Evolutionary conservation across 352 stramenopile species (phyloP).

Genomic region (Phytophthora sojae): DNA sequence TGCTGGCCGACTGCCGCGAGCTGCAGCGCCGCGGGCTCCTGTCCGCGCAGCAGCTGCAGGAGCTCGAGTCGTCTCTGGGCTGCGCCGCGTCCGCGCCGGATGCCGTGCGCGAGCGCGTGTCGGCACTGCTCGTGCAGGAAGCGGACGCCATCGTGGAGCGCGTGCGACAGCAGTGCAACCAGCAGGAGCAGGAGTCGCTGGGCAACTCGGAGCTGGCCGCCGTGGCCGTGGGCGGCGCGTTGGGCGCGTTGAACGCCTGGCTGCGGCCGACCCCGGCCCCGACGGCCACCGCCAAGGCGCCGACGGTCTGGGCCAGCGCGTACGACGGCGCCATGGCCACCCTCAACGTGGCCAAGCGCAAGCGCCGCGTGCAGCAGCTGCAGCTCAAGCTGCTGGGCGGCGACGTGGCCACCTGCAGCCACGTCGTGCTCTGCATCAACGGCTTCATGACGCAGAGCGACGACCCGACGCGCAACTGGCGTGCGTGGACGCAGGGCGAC

Average conservation of each 20-base stretch:
- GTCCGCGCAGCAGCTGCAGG: conserved; percentile 35
- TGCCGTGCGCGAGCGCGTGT: conserved; percentile 18
- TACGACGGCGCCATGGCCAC: conserved; percentile 79
- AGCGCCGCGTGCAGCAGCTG: conserved; percentile 73
- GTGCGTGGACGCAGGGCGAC: conserved; percentile 48
- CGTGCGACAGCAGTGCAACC: conserved; percentile 61
- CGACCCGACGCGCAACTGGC: conserved; percentile 74
- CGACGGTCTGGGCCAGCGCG: conserved; percentile 72
- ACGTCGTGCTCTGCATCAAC: conserved; percentile 85
- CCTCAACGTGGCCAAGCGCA: conserved; percentile 73
- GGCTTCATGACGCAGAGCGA: conserved; percentile 88
- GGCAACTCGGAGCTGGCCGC: conserved; percentile 68
- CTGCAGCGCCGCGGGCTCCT: conserved; percentile 48
- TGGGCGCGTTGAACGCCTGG: conserved; percentile 80
- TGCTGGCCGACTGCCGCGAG: conserved; percentile 48
- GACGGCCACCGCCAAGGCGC: conserved; percentile 3
- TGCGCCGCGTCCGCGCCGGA: conserved; percentile 5
- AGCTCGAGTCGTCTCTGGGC: conserved; percentile 34
- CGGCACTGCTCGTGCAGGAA: conserved; percentile 55
- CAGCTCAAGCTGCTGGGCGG: conserved; percentile 70
- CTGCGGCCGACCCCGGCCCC: conserved; percentile 39
- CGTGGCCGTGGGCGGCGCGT: conserved; percentile 62
- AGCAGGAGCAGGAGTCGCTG: conserved; percentile 55
- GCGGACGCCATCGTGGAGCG: conserved; percentile 51
- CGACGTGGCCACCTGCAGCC: conserved; percentile 58